Evolutionary conservation across 768 basidiomycete species (phyloP).

Genomic region (Boletus barrowsii): DNA sequence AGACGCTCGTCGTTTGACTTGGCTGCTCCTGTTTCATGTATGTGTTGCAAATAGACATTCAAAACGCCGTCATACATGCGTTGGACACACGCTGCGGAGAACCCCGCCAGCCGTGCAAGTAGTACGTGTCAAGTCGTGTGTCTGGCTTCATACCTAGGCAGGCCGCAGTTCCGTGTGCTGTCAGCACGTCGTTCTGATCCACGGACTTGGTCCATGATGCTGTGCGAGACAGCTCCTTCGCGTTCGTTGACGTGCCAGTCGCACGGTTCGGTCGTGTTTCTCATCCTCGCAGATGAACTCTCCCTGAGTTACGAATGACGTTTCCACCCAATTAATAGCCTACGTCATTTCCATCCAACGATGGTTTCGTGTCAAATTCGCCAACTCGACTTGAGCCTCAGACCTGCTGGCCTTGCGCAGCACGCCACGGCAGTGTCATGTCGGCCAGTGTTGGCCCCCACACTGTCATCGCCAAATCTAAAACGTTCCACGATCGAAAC

Average conservation of each 20-base stretch:
- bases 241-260: not conserved
- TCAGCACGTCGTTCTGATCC: too few species aligned
- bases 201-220: not conserved
- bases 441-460: too few species aligned
- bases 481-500: too few species aligned
- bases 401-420: too few species aligned
- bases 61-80: not conserved
- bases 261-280: slow-evolving; percentile 5
- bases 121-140: not conserved
- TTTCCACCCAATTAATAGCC: not conserved
- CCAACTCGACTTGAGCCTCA: not conserved
- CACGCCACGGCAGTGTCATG: not conserved
- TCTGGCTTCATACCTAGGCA: not conserved
- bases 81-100: not conserved
- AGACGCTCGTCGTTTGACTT: too few species aligned
- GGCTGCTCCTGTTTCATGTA: too few species aligned
- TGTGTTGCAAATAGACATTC: slow-evolving; percentile 19
- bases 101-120: not conserved
- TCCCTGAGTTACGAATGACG: not conserved
- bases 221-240: not conserved
- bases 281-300: not conserved
- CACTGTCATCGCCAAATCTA: too few species aligned
- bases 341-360: not conserved
- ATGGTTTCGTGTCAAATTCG: not conserved
- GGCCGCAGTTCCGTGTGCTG: not conserved